These are phyloP conservation scores for Linnemannia hyalina DNA, from an alignment of 192 early-diverging fungal species.

Conservation along the genomic window DNA sequence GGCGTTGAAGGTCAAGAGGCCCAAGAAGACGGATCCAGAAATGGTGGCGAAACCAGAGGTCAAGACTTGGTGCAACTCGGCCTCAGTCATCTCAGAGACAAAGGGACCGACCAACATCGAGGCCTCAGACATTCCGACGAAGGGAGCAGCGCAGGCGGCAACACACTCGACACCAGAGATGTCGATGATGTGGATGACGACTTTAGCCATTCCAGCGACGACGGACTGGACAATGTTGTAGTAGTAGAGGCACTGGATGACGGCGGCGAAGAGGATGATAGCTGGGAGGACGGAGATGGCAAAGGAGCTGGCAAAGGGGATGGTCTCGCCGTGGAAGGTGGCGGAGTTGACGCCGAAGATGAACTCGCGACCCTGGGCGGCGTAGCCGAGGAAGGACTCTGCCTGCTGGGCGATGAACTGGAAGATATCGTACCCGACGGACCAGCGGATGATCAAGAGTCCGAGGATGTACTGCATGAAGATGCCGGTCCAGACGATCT, in stretches of 20 bases:
- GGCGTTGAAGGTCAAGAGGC: slow-evolving; percentile 80
- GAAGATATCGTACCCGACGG: slow-evolving; percentile 80
- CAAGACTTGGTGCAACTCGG: slow-evolving; percentile 92
- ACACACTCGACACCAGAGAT: slow-evolving; percentile 89
- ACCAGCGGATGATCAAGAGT: slow-evolving; percentile 81
- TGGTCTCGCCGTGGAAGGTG: slow-evolving; percentile 33
- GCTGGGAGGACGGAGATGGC: slow-evolving; percentile 83
- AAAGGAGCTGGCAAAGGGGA: slow-evolving; percentile 58
- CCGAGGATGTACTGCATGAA: slow-evolving; percentile 85
- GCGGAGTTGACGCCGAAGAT: slow-evolving; percentile 69
- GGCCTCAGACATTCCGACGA: slow-evolving; percentile 87
- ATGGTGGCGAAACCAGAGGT: slow-evolving; percentile 93
- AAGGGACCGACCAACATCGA: slow-evolving; percentile 86
- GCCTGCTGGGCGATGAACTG: slow-evolving; percentile 71
- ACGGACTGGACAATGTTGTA: slow-evolving; percentile 89
- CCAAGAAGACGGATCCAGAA: slow-evolving; percentile 85
- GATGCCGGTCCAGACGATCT: slow-evolving; percentile 78
- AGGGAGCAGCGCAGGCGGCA: slow-evolving; percentile 88
- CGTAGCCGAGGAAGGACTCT: slow-evolving; percentile 72
- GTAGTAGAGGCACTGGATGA: slow-evolving; percentile 88
- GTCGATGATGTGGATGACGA: slow-evolving; percentile 77
- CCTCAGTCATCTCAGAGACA: slow-evolving; percentile 84
- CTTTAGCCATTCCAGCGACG: slow-evolving; percentile 72
- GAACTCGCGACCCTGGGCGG: slow-evolving; percentile 76
- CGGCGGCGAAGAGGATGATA: slow-evolving; percentile 89